These are phyloP conservation scores for Candida golubevii DNA, from an alignment of 805 yeast species.

Conservation along the genomic window DNA sequence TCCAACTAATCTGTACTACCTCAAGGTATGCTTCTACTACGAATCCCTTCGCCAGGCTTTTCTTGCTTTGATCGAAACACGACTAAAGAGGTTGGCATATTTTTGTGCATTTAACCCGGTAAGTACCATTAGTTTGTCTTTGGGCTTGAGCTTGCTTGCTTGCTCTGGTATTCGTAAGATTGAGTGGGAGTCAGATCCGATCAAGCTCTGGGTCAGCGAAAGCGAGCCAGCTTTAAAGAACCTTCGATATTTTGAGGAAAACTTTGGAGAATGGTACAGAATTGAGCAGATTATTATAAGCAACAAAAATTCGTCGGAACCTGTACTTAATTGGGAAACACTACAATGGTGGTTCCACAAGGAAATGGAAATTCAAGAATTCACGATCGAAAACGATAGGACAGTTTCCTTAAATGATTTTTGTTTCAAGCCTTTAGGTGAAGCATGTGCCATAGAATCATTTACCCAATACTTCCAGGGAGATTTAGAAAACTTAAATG, in stretches of 20 bases:
- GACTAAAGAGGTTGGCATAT: constrained; percentile 49
- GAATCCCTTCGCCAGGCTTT: constrained; percentile 3
- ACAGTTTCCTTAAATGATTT: constrained; percentile 50
- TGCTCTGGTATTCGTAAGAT: constrained; percentile 50
- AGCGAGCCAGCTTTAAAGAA: constrained; percentile 64
- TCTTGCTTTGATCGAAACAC: constrained; percentile 15
- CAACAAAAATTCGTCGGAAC: constrained; percentile 52
- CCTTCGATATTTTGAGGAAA: constrained; percentile 64
- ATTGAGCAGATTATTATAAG: constrained; percentile 75
- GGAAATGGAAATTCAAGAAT: constrained; percentile 47
- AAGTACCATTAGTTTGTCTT: constrained; percentile 19
- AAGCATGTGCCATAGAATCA: constrained; percentile 77
- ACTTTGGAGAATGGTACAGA: constrained; percentile 90
- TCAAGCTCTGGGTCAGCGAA: constrained; percentile 86
- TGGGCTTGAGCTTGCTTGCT: constrained; percentile 38
- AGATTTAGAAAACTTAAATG: constrained; percentile 44
- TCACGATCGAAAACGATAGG: constrained; percentile 21
- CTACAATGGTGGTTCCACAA: constrained; percentile 87
- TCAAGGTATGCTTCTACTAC: not conserved
- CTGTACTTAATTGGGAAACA: constrained; percentile 61
- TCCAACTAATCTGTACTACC: no score
- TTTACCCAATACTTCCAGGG: constrained; percentile 86
- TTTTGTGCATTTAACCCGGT: constrained; percentile 62
- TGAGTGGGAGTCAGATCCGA: constrained; percentile 72
- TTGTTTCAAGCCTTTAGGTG: constrained; percentile 82